Percentiles rank a stretch among this genome's conserved stretches.
These are phyloP conservation scores for Pythium plurisporium DNA, from an alignment of 352 stramenopile genomes.

Conservation along the genomic window DNA sequence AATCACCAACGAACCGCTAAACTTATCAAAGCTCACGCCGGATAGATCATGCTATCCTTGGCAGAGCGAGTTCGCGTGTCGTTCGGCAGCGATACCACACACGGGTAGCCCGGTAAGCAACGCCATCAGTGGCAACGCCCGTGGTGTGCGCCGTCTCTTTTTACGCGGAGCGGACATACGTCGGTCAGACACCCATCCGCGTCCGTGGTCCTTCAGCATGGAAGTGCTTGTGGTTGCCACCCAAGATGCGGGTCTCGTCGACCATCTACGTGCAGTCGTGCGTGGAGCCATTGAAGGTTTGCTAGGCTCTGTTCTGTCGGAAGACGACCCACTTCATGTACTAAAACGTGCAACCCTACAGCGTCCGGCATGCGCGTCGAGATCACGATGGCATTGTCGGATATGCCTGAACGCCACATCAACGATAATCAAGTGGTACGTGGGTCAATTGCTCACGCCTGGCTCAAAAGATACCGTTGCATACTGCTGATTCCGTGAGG, in stretches of 20 bases:
- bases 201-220: too few species aligned
- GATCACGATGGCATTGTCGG: background rate
- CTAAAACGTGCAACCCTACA: background rate
- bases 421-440: background rate
- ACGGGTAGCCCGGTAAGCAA: too few species aligned
- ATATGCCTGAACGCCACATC: background rate
- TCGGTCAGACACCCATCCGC: too few species aligned
- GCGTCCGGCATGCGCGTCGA: background rate
- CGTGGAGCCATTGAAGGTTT: conserved; percentile 1
- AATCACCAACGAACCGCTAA: background rate
- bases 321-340: background rate
- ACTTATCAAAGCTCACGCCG: too few species aligned
- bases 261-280: conserved; percentile 6
- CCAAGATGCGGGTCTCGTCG: conserved; percentile 2
- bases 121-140: too few species aligned
- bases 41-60: conserved; percentile 5
- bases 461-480: too few species aligned
- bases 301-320: too few species aligned
- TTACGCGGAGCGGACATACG: too few species aligned
- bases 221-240: conserved; percentile 12
- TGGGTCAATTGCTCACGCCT: background rate
- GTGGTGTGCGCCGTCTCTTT: too few species aligned
- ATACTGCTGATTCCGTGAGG: too few species aligned
- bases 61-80: background rate
- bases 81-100: too few species aligned